Base-by-base conservation (phyloP, 352 stramenopile species). In the Phytophthora cactorum region DNA sequence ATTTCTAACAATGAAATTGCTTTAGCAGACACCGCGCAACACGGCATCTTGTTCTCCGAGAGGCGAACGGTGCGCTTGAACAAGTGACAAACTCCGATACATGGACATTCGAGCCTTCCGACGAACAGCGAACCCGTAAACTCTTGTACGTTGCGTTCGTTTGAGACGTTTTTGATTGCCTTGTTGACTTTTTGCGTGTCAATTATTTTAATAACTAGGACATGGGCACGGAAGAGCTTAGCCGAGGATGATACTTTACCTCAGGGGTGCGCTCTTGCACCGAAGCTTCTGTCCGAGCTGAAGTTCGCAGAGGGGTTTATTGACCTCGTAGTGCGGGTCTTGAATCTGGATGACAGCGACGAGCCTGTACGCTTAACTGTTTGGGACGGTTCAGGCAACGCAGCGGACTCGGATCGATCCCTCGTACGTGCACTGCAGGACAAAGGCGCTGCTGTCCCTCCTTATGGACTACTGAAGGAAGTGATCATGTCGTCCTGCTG, bases 401-500 rank as follows among this genome's bases (percentile, higher is more conserved):
- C 25, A 22, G 43, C 44, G 8, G 44, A 70, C 9, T 68, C 68
- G 4, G 57, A 73, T 34, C 31, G 27, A 15, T 45, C 38, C 22
- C 56, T 72, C 3, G 61, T 68, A 25, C 38, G 53, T 22, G 50
- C 65, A 32, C 55, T 91, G 32, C 39, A 70, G 27, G n/a, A 63
- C 2, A 54, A 51, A 15, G 29, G 38, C 11, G 39, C 65, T 29
- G 28, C 29, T 17, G 52, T 83, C 1, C 84, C 84, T 28, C 9
- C 58, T 0, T 59, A 70, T 0, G 86, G 86, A 10, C 36, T 89
- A 14, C 41, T 90, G 9, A 84, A 89, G 50, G 77, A 91, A 68
- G 58, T 94, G 17, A 66, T 89, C 12, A 78, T 94, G 58, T 66
- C 85, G 45, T 91, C 84, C 9, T 92, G 84, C 70, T 92, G 84